Evolutionary conservation across 257 asterid genomes (phyloP).

Genomic region (Rehmannia glutinosa): DNA sequence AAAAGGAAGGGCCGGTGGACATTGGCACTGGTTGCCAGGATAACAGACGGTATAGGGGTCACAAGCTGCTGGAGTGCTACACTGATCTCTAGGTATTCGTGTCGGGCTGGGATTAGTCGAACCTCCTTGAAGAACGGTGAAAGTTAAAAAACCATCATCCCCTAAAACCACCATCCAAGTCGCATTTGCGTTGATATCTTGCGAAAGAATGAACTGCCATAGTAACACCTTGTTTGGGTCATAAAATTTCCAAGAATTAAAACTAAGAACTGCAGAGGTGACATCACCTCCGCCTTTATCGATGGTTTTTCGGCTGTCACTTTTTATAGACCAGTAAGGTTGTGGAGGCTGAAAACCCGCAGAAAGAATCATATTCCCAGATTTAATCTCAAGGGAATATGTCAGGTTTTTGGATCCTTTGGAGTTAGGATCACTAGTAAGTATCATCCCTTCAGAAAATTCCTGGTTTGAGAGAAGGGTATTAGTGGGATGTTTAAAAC

Average conservation of each 20-base stretch:
- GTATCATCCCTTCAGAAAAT: conserved; percentile 66
- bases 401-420: conserved; percentile 44
- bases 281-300: conserved; percentile 43
- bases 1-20: conserved; percentile 55
- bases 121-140: conserved; percentile 45
- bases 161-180: conserved; percentile 75
- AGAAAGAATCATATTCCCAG: conserved; percentile 70
- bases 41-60: conserved; percentile 57
- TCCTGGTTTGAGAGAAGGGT: conserved; percentile 68
- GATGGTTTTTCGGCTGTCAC: conserved; percentile 59
- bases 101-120: conserved; percentile 31
- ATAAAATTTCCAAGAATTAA: conserved; percentile 75
- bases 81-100: conserved; percentile 63
- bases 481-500: conserved; percentile 71
- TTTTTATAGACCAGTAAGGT: conserved; percentile 74
- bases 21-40: conserved; percentile 61
- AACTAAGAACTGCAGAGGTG: conserved; percentile 44
- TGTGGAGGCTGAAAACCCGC: conserved; percentile 60
- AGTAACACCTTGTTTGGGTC: conserved; percentile 39
- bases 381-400: conserved; percentile 64
- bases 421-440: conserved; percentile 52
- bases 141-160: conserved; percentile 51
- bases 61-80: conserved; percentile 75
- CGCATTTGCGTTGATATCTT: conserved; percentile 31
- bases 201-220: conserved; percentile 64